Percentiles rank a stretch among this genome's conserved stretches.
phyloP scores from a whole-genome alignment of 208 protist species.

The Trypanosoma avium region DNA sequence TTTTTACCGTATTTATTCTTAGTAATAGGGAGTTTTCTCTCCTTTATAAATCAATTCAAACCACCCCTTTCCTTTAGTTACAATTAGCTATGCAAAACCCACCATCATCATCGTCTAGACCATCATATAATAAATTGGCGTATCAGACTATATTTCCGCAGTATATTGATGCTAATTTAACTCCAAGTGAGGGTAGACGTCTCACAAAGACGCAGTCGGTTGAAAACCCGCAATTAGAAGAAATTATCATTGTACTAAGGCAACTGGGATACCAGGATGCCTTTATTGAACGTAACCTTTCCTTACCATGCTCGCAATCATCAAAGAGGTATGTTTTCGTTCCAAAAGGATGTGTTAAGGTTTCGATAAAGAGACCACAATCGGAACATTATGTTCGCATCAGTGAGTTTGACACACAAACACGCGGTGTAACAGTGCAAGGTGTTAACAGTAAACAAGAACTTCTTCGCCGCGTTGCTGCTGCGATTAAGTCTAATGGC shows the following conservation, averaged over 20 bases:
- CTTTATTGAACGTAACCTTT: constrained; percentile 50
- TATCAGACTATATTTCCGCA: constrained; percentile 87
- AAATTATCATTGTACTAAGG: constrained; percentile 54
- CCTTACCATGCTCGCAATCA: constrained; percentile 67
- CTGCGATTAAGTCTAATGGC: constrained; percentile 61
- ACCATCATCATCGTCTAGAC: not conserved
- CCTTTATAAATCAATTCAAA: not conserved
- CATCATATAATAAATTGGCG: constrained; percentile 60
- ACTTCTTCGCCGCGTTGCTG: constrained; percentile 66
- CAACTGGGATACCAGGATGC: constrained; percentile 60
- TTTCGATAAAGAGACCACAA: constrained; percentile 71
- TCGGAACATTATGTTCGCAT: constrained; percentile 85
- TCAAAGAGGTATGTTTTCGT: constrained; percentile 52
- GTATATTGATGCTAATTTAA: constrained; percentile 80
- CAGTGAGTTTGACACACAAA: constrained; percentile 87
- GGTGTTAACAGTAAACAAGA: constrained; percentile 74
- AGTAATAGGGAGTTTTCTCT: no score
- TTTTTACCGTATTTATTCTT: not conserved
- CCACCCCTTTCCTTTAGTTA: not conserved
- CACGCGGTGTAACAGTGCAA: constrained; percentile 48
- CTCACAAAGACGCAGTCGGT: constrained; percentile 69
- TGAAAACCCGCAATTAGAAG: constrained; percentile 62
- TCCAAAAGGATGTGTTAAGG: constrained; percentile 77
- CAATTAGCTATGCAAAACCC: constrained; percentile 20
- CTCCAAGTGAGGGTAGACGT: constrained; percentile 69